phyloP scores from a whole-genome alignment of 176 grass and related monocot species.

The barley (Hordeum vulgare) region MorexV3_pseudomolecules_assembly NC_058522.1:550650873-550651372 shows the following conservation, averaged over 20 bases:
- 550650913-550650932: constrained; percentile 42
- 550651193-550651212: constrained; percentile 29
- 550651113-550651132: constrained; percentile 8
- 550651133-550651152: constrained; percentile 35
- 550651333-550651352: constrained; percentile 26
- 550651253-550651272: constrained; percentile 8
- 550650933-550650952: constrained; percentile 28
- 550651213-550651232: constrained; percentile 18
- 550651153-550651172: constrained; percentile 37
- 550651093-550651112: constrained; percentile 26
- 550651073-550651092: constrained; percentile 38
- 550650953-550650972: constrained; percentile 32
- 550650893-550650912: constrained; percentile 25
- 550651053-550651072: constrained; percentile 24
- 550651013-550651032: constrained; percentile 31
- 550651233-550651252: constrained; percentile 25
- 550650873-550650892: constrained; percentile 29
- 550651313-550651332: constrained; percentile 49
- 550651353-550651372: constrained; percentile 31
- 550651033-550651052: constrained; percentile 25
- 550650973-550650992: constrained; percentile 20
- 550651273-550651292: constrained; percentile 31
- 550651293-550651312: constrained; percentile 66
- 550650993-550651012: constrained; percentile 8
- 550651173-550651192: constrained; percentile 25